Evolutionary conservation across 345 rosid species (phyloP), one percentile per base, ranked within the genome.

Genomic region (Melaleuca alternifolia): DNA sequence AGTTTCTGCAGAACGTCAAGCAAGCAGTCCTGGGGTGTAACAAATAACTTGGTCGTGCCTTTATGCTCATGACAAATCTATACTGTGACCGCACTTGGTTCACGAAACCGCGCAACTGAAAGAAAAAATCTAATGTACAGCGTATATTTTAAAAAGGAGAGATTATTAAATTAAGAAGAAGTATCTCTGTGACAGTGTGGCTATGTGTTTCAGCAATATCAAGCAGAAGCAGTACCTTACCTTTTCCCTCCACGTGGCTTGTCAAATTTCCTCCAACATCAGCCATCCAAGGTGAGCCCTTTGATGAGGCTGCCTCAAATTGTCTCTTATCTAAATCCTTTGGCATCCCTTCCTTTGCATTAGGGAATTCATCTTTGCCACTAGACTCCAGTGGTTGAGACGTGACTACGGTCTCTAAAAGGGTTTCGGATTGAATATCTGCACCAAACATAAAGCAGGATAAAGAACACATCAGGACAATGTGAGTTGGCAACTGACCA

Each of bases 361-460:
- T 50, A 61, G 89, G 30, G 18, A 81, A 33, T 83, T 61, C 50
- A 51, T 88, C 88, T 86, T 84, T 86, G 62, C 56, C 86, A 65
- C 61, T 65, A 30, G 53, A 84, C 50, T 84, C 84, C 54, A 85
- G 85, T 9, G 87, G 85, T 33, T 87, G 88, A 21, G 85, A 62
- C 54, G 84, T 46, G 30, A 84, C 57, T 37, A 65, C 53, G 79
- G 30, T 85, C 76, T 62, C 85, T 71, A 54, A 28, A 81, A 86
- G 86, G 53, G 33, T 48, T 28, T n/a, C 61, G 6, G 87, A 82
- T 57, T 82, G 85, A 16, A 84, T 54, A 57, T 75, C 86, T 87
- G 86, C 84, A 41, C 83, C 90, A 87, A 84, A 90, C 14, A 0
- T 9, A 9, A 21, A 21, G 57, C 57, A 54, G 57, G 24, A 54